phyloP scores from a whole-genome alignment of 805 yeast species.

The Suhomyces emberorum region DNA sequence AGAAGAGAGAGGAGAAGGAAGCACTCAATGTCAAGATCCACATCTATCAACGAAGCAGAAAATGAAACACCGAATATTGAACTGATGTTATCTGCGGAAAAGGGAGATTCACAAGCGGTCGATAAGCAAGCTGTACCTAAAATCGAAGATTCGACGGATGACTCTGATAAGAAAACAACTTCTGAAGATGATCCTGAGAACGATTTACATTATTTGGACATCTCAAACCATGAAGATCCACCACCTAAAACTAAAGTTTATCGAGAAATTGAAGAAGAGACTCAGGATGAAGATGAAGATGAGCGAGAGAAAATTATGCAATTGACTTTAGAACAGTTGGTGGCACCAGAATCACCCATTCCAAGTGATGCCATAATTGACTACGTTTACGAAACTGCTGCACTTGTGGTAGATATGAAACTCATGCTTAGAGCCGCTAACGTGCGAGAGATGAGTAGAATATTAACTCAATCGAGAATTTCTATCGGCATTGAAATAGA shows the following conservation, averaged over 20 bases:
- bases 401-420: constrained; percentile 60
- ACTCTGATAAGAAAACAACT: constrained; percentile 21
- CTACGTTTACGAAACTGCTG: constrained; percentile 58
- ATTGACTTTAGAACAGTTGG: constrained; percentile 55
- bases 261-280: not conserved
- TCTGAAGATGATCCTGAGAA: constrained; percentile 28
- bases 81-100: not conserved
- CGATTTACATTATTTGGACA: constrained; percentile 28
- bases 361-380: constrained; percentile 57
- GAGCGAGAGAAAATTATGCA: constrained; percentile 12
- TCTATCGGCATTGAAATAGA: constrained; percentile 26
- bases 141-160: constrained; percentile 21
- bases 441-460: constrained; percentile 47
- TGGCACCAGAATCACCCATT: constrained; percentile 52
- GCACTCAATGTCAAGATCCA: not conserved
- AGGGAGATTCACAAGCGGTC: not conserved
- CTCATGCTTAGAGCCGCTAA: constrained; percentile 56
- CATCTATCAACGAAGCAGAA: constrained; percentile 2
- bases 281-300: constrained; percentile 16
- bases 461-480: constrained; percentile 28
- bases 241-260: not conserved
- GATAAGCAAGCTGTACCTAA: not conserved
- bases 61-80: constrained; percentile 6
- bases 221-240: not conserved
- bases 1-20: constrained; percentile 6